Base-by-base conservation (phyloP, 1,284 basidiomycete species). In the Austropuccinia psidii region DNA sequence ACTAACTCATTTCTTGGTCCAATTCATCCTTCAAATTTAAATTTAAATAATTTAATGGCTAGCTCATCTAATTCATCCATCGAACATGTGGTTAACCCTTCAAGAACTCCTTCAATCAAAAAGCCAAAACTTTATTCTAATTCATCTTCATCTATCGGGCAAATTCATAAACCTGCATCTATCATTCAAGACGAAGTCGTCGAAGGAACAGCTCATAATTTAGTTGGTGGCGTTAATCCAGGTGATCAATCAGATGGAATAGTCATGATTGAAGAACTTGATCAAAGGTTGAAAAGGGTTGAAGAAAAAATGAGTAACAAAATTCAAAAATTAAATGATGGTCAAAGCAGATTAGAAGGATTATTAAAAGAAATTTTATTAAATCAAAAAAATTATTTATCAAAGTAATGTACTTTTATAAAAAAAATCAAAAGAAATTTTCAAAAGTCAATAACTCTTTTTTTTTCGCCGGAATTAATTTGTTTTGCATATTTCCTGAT, bases 121-220 rank as follows among this genome's bases (percentile, higher is more conserved):
- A 24, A 33, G 6, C 21, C 31, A 39, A 11, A 4, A 52, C 65
- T 27, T 24, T 24, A 33, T 35, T 35, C 43, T 31, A 39, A 24
- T 33, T 47, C 43, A 19, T 21, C 61, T 15, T 21, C 60, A 43
- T 2, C 60, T 47, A 27, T 37, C 13, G 55, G 49, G 1, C 31
- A 41, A 4, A 58, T 58, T 55, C 41, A 70, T 27, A 72, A 60
- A 49, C 68, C 68, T 13, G 68, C 68, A 6, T 72, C 68, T 15
- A 72, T 72, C 29, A 72, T 72, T 21, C 68, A 72, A 39, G 57
- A 72, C 31, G 65, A 68, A 31, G 31, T 55, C 31, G 68, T 61
- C 33, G 68, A 72, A 31, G 55, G n/a, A n/a, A n/a, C n/a, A n/a
- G n/a, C n/a, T n/a, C n/a, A n/a, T n/a, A n/a, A n/a, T n/a, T n/a